Evolutionary conservation across 78 protist species (phyloP), one percentile per base, ranked within the genome.

Genomic region (Planoprotostelium fungivorum): DNA sequence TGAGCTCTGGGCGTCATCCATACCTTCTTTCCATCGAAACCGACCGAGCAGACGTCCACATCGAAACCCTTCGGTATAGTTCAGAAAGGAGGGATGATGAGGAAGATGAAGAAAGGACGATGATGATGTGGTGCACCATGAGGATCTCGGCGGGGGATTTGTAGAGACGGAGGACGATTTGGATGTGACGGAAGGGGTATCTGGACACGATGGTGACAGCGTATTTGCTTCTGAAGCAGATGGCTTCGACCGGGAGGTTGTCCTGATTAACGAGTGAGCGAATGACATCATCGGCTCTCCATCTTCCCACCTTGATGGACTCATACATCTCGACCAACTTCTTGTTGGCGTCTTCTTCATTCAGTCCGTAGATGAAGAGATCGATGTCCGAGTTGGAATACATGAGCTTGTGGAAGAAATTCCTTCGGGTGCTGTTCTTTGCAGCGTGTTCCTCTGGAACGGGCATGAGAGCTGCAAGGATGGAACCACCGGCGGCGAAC

Each of bases 401-500:
- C 31, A 34, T 39, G 38, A 85, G 84, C 1, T 37, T 34, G 35
- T 5, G 0, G 39, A 10, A 35, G 29, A 29, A 37, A 36, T 36
- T 73, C 38, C 35, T 86, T 31, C 34, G 1, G 1, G 0, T 0
- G 39, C 23, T 16, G 88, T 86, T 1, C n/a, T 29, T 0, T 34
- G 9, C 31, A 94, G 35, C 0, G 96, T 23, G 37, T 63, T 38
- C 37, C 90, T 38, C 88, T 28, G 88, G 37, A 9, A 35, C 28
- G 90, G 88, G 84, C 85, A 83, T 38, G 36, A 90, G 88, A 9
- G 83, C n/a, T 23, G 90, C 96, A 0, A 95, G 90, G 5, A 95
- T 83, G 0, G 96, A 88, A 83, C 97, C 97, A 86, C 97, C 97
- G n/a, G 97, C 97, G 38, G 90, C 94, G 83, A 95, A 87, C 16